These are phyloP conservation scores for Helicostylum pulchrum DNA, from an alignment of 192 early-diverging fungal genomes.

Conservation along the genomic window DNA sequence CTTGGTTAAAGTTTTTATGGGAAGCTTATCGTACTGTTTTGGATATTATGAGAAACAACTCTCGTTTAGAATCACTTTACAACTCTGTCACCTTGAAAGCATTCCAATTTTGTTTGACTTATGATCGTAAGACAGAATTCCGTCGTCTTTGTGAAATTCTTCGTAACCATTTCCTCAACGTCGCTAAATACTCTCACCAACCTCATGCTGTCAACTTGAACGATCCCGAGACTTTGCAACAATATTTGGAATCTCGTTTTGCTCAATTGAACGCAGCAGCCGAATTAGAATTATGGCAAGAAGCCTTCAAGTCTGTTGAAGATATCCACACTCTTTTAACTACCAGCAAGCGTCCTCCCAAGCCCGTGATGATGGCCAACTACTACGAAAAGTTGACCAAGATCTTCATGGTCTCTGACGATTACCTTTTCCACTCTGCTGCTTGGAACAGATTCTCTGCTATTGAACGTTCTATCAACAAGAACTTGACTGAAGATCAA, in stretches of 20 bases:
- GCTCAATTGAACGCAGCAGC: slow-evolving; percentile 93
- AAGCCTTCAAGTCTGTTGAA: slow-evolving; percentile 95
- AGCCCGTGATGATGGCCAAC: slow-evolving; percentile 94
- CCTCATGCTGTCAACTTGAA: slow-evolving; percentile 91
- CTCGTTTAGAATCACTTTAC: slow-evolving; percentile 91
- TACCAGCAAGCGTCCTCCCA: slow-evolving; percentile 87
- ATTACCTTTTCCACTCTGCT: slow-evolving; percentile 97
- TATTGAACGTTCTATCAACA: slow-evolving; percentile 69
- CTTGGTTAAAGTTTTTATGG: slow-evolving; percentile 99
- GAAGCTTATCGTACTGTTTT: slow-evolving; percentile 98
- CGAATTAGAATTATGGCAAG: slow-evolving; percentile 98
- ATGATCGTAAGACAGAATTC: slow-evolving; percentile 97
- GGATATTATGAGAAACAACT: slow-evolving; percentile 96
- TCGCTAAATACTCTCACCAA: slow-evolving; percentile 91
- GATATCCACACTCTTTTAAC: slow-evolving; percentile 95
- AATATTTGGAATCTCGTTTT: slow-evolving; percentile 95
- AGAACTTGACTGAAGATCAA: slow-evolving; percentile 82
- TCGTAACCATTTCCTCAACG: slow-evolving; percentile 88
- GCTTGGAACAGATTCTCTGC: slow-evolving; percentile 92
- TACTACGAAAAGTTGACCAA: slow-evolving; percentile 98
- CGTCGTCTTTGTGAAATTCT: slow-evolving; percentile 96
- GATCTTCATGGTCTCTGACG: slow-evolving; percentile 95
- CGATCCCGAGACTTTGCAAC: slow-evolving; percentile 94
- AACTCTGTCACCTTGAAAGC: slow-evolving; percentile 89
- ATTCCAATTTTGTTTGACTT: slow-evolving; percentile 94